Base-by-base conservation (phyloP, 129 eudicot species). In the Centella asiatica region DNA sequence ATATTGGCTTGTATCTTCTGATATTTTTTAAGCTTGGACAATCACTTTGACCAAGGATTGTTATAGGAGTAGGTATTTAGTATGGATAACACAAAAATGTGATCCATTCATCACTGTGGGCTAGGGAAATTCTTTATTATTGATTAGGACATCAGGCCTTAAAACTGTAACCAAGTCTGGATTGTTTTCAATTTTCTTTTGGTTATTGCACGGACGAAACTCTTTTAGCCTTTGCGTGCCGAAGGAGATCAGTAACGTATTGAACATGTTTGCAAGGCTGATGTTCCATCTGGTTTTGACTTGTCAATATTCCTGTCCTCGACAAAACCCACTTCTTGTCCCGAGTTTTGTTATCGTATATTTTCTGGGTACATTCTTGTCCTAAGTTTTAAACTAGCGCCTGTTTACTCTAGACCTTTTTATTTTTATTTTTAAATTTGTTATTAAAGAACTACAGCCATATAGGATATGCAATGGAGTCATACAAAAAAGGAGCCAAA, bases 11-110 rank as follows among this genome's bases (percentile, higher is more conserved):
- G 27, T 19, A 1, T 57, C 40, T 32, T 36, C 18, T 0, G 18
- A 33, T 19, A 17, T 34, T 31, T 9, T 18, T 31, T 24, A 33
- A 19, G 36, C 29, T 8, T 49, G 31, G 36, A 37, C 18, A 50
- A 32, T 52, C 19, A 23, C 33, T 44, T 56, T 31, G 44, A 47
- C 26, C 54, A 47, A 28, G 31, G 13, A 25, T 47, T 31, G 44
- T 33, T 64, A 33, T 1, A 64, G 55, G 45, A 48, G 17, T 24
- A 31, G n/a, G 26, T 7, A 55, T 28, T 0, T 15, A 31, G 4
- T 46, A 29, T 27, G 33, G 34, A 66, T 54, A 39, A 65, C 59
- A n/a, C 74, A 66, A n/a, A 55, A 69, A 66, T 76, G 69, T 60
- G 36, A 62, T 24, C 42, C n/a, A 20, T 48, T 27, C 68, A 62